A percentile compares a stretch with the other conserved stretches of the same genome.
phyloP scores from a whole-genome alignment of 73 alveolate species.

The Paramecium octaurelia region DNA sequence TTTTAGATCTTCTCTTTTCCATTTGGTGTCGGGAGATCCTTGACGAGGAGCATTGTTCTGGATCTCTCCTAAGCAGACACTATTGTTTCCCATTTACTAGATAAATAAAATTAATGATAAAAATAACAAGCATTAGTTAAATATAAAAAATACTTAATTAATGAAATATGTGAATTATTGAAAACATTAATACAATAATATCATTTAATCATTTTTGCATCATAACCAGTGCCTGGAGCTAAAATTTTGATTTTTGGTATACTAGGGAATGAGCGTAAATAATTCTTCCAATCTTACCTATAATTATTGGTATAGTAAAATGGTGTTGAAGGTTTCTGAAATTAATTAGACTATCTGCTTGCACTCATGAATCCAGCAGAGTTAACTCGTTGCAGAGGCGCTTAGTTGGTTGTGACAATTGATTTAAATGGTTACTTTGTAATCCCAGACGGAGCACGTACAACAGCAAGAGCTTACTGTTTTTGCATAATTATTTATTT shows the following conservation, averaged over 20 bases:
- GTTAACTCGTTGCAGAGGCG: neutral
- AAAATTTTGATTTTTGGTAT: neutral
- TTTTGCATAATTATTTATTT: neutral
- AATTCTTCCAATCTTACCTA: slow-evolving; percentile 16
- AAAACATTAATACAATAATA: neutral
- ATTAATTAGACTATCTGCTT: neutral
- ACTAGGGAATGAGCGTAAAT: neutral
- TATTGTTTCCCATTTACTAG: slow-evolving; percentile 4
- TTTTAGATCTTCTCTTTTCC: slow-evolving; percentile 9
- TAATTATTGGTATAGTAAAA: neutral
- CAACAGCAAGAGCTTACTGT: neutral
- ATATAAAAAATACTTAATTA: neutral
- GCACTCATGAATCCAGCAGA: neutral
- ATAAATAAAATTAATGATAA: neutral
- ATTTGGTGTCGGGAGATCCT: neutral
- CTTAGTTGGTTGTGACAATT: neutral
- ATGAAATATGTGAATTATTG: neutral
- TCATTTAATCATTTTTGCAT: neutral
- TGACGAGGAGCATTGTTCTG: neutral
- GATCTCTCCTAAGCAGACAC: neutral
- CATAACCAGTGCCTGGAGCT: slow-evolving; percentile 11
- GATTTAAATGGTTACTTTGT: neutral
- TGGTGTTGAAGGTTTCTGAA: neutral
- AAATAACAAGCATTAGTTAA: neutral
- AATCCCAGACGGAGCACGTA: neutral